Base-by-base conservation (phyloP, 2,329 filamentous ascomycete genomes). In the Pseudogymnoascus sp. region DNA sequence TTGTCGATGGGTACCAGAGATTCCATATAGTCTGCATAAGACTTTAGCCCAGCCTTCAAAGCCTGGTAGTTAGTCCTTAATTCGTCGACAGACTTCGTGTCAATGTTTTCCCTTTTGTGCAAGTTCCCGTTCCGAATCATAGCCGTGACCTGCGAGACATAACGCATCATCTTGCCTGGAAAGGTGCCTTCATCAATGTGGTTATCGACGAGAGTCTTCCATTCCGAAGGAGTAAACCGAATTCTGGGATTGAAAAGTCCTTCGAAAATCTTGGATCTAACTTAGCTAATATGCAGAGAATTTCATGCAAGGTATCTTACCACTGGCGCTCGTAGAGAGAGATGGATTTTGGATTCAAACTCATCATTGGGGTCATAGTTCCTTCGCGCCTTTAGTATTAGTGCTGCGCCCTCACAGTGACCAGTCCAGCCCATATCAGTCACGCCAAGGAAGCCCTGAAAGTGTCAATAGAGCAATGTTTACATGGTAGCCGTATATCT, bases 321-420 rank as follows among this genome's bases (percentile, higher is more conserved):
- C 60, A 77, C 72, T n/a, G 70, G 71, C 2, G 73, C 75, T 1
- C 75, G 69, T 41, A 77, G 46, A 1, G 74, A 71, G 10, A 75
- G 63, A 2, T 76, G 67, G 5, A 77, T 59, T 60, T 70, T 71
- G 14, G 63, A 59, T 63, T 77, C 75, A 63, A 77, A 77, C 0
- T 68, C 65, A 64, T 77, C 70, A 1, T 69, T 66, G 1, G 74
- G 71, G 3, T 68, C 65, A 59, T 68, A 72, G 35, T 69, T 67
- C 41, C 68, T 71, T 41, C 75, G 70, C 7, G 71, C 72, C 59
- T 71, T 73, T 4, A 77, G 65, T 14, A 77, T 73, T 24, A 62
- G 65, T 16, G 65, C 65, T 31, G 67, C 67, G 4, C 67, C 67
- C 60, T 67, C 66, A 11, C 56, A 33, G 60, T 69, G 67, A 16